Evolutionary conservation across 176 grass and related monocot species (phyloP), one percentile per base, ranked within the genome.

Genomic region (Musa itinerans): DNA sequence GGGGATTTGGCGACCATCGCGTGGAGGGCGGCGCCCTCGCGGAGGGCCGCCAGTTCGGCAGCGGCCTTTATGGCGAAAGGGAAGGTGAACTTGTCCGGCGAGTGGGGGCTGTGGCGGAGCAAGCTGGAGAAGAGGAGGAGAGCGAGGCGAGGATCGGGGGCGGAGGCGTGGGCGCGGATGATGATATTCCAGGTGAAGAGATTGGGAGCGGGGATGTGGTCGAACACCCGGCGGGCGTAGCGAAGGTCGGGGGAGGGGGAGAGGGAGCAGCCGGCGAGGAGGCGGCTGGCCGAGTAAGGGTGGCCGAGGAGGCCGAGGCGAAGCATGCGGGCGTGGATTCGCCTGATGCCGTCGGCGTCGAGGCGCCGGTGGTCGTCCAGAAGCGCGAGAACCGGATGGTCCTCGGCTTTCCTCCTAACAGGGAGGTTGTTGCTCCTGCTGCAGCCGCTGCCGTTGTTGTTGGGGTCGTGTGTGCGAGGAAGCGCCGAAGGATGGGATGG

Each of bases 31-130:
- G 34, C 48, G 54, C 75, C 75, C 6, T 77, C 59, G 1, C 34
- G 57, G 10, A 77, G 75, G 75, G 58, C 57, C 2, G 59, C 11
- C 4, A 77, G 75, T 19, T 59, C 24, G 59, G 75, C 29, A n/a
- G 62, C 57, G 59, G 75, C 75, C 59, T 77, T 77, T 29, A 77
- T 63, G 43, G 75, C 59, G 59, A 77, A 65, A n/a, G 75, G 75
- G 43, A 77, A 77, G 24, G 61, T 64, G 59, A 74, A 74, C 72
- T 74, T 65, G 75, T 52, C 75, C 11, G 61, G 48, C 10, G n/a
- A 5, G 75, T 25, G 11, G 48, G 59, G 75, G 4, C 29, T 6
- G 34, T 52, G 11, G 43, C 29, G 43, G 29, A 77, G 59, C 61
- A 77, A 51, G 75, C 75, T 58, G 29, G 59, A 51, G 59, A 77